phyloP scores from a whole-genome alignment of 2,329 filamentous ascomycete species.

The Sporothrix curviconia region DNA sequence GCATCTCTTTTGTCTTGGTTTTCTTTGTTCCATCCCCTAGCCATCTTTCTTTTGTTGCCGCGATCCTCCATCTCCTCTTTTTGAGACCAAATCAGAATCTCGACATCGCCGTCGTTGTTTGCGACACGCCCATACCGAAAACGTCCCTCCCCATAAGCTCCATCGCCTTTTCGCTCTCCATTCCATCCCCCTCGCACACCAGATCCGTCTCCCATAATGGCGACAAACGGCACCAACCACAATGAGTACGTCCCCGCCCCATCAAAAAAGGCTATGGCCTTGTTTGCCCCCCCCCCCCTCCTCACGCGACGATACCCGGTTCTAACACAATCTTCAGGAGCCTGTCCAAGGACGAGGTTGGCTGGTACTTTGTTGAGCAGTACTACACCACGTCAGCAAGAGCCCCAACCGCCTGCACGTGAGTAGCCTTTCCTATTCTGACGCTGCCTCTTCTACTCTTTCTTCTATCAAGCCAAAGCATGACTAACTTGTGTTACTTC shows the following conservation, averaged over 20 bases:
- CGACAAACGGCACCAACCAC: slow-evolving; percentile 16
- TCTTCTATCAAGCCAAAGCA: background rate
- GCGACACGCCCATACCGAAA: background rate
- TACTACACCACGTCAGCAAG: slow-evolving; percentile 98
- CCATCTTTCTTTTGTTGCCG: background rate
- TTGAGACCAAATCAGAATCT: background rate
- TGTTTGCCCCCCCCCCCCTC: background rate
- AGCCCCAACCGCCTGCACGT: slow-evolving; percentile 86
- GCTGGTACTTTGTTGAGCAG: slow-evolving; percentile 99
- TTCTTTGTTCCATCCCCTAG: background rate
- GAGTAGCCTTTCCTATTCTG: slow-evolving; percentile 28
- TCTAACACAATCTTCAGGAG: slow-evolving; percentile 33
- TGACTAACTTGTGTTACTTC: slow-evolving; percentile 9
- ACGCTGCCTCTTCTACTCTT: background rate
- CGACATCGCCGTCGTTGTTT: background rate
- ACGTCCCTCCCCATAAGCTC: background rate
- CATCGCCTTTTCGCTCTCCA: background rate
- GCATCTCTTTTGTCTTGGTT: background rate
- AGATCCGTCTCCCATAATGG: slow-evolving; percentile 6
- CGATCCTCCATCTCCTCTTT: background rate
- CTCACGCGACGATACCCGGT: background rate
- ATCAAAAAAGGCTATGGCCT: background rate
- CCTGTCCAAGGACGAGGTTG: slow-evolving; percentile 82
- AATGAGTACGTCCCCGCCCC: slow-evolving; percentile 4
- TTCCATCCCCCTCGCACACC: background rate